These are phyloP conservation scores for Leishmania aethiopica DNA, from an alignment of 208 protist genomes.

Conservation along the genomic window DNA sequence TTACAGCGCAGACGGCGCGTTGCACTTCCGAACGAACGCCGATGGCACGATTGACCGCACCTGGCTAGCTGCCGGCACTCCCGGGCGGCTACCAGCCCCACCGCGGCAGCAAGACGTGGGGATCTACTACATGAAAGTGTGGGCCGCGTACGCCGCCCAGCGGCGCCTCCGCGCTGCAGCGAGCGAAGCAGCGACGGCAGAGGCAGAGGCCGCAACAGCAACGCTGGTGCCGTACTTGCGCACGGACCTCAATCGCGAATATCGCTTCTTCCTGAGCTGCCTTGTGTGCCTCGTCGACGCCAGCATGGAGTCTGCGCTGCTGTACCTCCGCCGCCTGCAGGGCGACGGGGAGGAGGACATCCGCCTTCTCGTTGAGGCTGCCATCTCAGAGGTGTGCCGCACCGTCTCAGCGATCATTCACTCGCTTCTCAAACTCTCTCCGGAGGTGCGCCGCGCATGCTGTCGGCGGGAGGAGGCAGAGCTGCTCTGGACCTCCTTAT, in stretches of 20 bases:
- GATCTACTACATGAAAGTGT: slow-evolving; percentile 24
- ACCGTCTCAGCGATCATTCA: slow-evolving; percentile 38
- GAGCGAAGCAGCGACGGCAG: not conserved
- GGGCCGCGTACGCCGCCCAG: slow-evolving; percentile 16
- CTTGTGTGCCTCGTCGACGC: slow-evolving; percentile 44
- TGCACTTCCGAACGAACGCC: slow-evolving; percentile 5
- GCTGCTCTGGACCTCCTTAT: slow-evolving; percentile 58
- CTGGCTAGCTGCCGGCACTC: slow-evolving; percentile 1
- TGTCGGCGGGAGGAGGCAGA: slow-evolving; percentile 39
- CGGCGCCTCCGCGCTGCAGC: not conserved
- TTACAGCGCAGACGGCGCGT: not conserved
- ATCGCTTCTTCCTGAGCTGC: slow-evolving; percentile 32
- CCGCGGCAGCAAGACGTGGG: slow-evolving; percentile 11
- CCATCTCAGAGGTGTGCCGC: slow-evolving; percentile 39
- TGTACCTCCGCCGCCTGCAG: slow-evolving; percentile 42
- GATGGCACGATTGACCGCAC: slow-evolving; percentile 16
- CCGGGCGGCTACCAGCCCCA: slow-evolving; percentile 4
- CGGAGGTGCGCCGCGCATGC: slow-evolving; percentile 18
- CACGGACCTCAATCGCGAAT: slow-evolving; percentile 22
- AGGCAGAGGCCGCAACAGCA: not conserved
- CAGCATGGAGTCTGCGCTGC: slow-evolving; percentile 42
- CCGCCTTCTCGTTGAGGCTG: slow-evolving; percentile 38
- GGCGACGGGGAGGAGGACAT: slow-evolving; percentile 59
- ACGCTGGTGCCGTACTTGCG: not conserved
- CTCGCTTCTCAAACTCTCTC: slow-evolving; percentile 31